These are phyloP conservation scores for Populus tremula DNA, from an alignment of 345 rosid genomes.

Conservation along the genomic window DNA sequence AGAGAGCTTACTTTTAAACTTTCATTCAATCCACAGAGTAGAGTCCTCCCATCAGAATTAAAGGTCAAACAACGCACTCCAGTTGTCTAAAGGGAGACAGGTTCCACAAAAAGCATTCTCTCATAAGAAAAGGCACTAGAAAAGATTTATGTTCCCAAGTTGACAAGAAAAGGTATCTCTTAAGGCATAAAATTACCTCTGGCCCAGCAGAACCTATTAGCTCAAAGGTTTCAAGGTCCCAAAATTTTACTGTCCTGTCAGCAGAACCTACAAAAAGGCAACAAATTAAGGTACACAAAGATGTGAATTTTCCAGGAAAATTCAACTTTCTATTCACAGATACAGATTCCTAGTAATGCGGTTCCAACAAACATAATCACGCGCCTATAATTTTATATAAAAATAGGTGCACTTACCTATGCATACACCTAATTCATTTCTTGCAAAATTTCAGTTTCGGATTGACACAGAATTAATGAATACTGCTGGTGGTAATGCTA, in stretches of 20 bases:
- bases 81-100: constrained; percentile 47
- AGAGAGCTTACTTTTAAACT: constrained; percentile 61
- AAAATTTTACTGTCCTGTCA: constrained; percentile 92
- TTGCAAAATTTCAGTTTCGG: neutral
- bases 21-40: constrained; percentile 95
- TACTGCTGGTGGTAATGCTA: neutral
- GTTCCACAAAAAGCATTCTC: constrained; percentile 2
- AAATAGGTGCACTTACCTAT: neutral
- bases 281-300: constrained; percentile 3
- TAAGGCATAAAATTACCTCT: constrained; percentile 57
- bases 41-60: constrained; percentile 90
- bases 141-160: constrained; percentile 12
- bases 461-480: neutral
- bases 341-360: neutral
- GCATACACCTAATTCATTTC: neutral
- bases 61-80: constrained; percentile 94
- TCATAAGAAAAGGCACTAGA: neutral
- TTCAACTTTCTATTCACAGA: neutral
- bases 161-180: neutral
- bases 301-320: neutral
- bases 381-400: neutral
- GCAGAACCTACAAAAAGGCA: constrained; percentile 67
- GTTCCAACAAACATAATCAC: neutral
- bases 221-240: constrained; percentile 99
- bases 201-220: constrained; percentile 91